Percentiles rank a stretch among this genome's conserved stretches.
phyloP scores from a whole-genome alignment of 257 asterid species.

The Linderniella brevidens region DNA sequence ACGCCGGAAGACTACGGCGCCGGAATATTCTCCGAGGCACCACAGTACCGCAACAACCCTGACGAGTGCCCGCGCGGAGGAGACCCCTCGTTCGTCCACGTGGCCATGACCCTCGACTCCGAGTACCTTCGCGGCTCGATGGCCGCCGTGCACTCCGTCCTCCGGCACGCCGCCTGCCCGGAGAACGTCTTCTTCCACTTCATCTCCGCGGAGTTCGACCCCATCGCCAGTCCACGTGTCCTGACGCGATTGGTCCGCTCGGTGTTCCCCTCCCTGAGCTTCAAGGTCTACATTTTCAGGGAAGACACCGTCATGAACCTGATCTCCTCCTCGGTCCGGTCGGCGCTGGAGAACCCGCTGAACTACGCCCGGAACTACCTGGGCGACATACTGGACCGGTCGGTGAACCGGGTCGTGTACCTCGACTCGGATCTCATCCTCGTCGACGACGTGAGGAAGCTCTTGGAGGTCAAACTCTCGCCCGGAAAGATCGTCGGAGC shows the following conservation, averaged over 20 bases:
- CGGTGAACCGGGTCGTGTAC: constrained; percentile 22
- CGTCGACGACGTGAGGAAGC: constrained; percentile 21
- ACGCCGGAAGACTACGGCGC: not conserved
- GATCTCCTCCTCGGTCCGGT: constrained; percentile 16
- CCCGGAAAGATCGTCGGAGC: constrained; percentile 14
- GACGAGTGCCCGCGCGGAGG: constrained; percentile 3
- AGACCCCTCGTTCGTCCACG: constrained; percentile 18
- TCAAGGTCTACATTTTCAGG: constrained; percentile 21
- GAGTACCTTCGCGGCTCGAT: constrained; percentile 26
- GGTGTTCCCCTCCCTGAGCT: constrained; percentile 19
- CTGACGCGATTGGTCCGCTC: constrained; percentile 18
- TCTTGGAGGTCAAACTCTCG: constrained; percentile 11
- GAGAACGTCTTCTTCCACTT: constrained; percentile 21
- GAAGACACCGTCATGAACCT: constrained; percentile 22
- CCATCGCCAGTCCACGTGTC: constrained; percentile 16
- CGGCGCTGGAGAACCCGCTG: constrained; percentile 23
- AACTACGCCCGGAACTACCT: constrained; percentile 25
- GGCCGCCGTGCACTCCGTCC: constrained; percentile 30
- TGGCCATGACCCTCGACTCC: constrained; percentile 25
- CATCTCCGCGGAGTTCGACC: constrained; percentile 25
- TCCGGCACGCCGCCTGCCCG: constrained; percentile 31
- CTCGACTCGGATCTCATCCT: constrained; percentile 21
- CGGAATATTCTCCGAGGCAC: constrained; percentile 4
- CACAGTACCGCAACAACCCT: constrained; percentile 1
- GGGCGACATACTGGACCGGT: constrained; percentile 23